phyloP scores from a whole-genome alignment of 352 stramenopile species.

The Pythium angustatum region DNA sequence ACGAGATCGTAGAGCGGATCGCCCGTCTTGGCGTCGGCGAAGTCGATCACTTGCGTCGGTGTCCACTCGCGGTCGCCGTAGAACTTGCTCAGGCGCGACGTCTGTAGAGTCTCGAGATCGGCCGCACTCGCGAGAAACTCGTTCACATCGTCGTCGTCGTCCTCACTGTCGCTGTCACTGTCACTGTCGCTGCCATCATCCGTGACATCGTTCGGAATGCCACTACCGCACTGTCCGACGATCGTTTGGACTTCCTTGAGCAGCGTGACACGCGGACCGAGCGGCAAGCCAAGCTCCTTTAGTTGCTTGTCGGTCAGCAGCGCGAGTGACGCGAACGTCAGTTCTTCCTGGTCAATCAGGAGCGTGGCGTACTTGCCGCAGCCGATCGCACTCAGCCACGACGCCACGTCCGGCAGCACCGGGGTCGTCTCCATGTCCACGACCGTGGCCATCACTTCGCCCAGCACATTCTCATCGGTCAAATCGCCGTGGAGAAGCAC shows the following conservation, averaged over 20 bases:
- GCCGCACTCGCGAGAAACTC: conserved; percentile 15
- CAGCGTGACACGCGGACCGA: conserved; percentile 62
- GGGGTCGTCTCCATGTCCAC: neutral
- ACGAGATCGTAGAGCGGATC: conserved; percentile 88
- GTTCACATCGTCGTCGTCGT: conserved; percentile 47
- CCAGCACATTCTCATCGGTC: conserved; percentile 86
- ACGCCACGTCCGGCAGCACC: conserved; percentile 23
- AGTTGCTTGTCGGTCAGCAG: conserved; percentile 52
- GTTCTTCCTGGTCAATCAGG: conserved; percentile 58
- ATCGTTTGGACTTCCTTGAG: conserved; percentile 29
- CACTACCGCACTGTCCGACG: neutral
- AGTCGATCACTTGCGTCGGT: conserved; percentile 81
- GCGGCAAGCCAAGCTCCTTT: conserved; percentile 56
- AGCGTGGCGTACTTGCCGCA: conserved; percentile 56
- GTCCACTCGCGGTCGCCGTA: conserved; percentile 53
- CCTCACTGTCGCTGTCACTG: conserved; percentile 41
- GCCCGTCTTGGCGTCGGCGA: conserved; percentile 84
- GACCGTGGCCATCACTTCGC: conserved; percentile 9
- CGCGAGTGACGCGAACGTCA: conserved; percentile 49
- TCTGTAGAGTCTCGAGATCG: conserved; percentile 31
- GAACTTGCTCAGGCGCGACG: conserved; percentile 51
- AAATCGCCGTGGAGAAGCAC: conserved; percentile 82
- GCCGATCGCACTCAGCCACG: conserved; percentile 43
- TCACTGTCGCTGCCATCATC: conserved; percentile 46
- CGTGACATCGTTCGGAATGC: neutral